Base-by-base conservation (phyloP, 2,329 filamentous ascomycete species). In the Alternaria gansuensis region DNA sequence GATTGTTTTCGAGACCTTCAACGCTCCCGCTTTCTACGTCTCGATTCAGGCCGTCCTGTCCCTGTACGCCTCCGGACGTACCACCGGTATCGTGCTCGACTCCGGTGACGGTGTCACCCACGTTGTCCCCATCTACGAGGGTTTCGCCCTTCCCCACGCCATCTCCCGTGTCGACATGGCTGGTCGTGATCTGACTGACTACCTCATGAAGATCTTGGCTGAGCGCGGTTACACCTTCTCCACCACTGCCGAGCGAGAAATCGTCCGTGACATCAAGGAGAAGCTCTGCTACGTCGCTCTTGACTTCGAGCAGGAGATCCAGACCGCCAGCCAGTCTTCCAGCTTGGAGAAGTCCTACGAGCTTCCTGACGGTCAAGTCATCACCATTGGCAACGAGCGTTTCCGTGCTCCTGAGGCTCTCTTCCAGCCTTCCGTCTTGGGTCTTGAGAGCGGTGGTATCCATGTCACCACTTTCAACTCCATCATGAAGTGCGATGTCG, bases 401-500 rank as follows among this genome's bases (percentile, higher is more conserved):
- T 99, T 99, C 94, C 94, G 95, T 85, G 94, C 94, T 82, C 95
- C 95, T 74, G 95, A 99, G 87, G 94, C 95, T 83, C 91, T 99
- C 78, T 99, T 99, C 93, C 92, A 97, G 88, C 95, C 95, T 80
- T 95, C 91, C 72, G 94, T 98, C 75, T 87, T 99, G 75, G 95
- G 95, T 90, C 93, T 97, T 78, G 95, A 99, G 86, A 93, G 89
- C 82, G 94, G 94, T 80, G 95, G 95, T 85, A 98, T 99, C 84
- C 95, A 98, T 86, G 93, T 97, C 81, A 98, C 94, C 81, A 98
- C 95, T 77, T 98, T 97, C 92, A 98, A 98, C 91, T 98, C 95
- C 78, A 97, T 99, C 90, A 98, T 98, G 93, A 99, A 99, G 91
- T 98, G 95, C 84, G 95, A 99, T 84, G 93, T 99, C 83, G 95